Percentiles rank a stretch among this genome's conserved stretches.
These are phyloP conservation scores for Mucor racemosus DNA, from an alignment of 371 early-diverging fungal genomes.

Conservation along the genomic window DNA sequence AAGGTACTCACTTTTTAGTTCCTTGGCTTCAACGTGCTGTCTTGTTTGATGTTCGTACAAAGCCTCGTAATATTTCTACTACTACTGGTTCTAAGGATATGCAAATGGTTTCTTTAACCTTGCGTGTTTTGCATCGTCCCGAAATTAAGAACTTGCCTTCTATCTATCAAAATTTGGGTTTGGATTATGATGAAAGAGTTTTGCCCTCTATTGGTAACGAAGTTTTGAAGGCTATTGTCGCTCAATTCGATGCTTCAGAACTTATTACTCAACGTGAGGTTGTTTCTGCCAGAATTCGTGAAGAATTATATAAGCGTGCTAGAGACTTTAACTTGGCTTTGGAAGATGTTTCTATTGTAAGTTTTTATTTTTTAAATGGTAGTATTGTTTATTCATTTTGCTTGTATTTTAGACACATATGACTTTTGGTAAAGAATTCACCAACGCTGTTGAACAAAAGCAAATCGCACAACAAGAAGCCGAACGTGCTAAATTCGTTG, in stretches of 20 bases:
- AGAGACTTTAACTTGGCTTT: constrained; percentile 93
- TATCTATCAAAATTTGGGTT: constrained; percentile 92
- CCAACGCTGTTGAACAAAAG: constrained; percentile 88
- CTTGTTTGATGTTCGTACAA: constrained; percentile 87
- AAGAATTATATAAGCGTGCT: constrained; percentile 93
- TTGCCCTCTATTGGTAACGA: constrained; percentile 99
- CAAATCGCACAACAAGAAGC: constrained; percentile 97
- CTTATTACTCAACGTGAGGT: constrained; percentile 98
- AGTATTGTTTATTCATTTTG: not conserved
- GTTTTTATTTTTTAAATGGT: constrained; percentile 11
- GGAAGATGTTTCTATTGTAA: constrained; percentile 97
- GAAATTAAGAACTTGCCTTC: constrained; percentile 75
- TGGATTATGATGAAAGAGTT: constrained; percentile 97
- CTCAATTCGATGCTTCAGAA: constrained; percentile 97
- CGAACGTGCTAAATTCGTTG: constrained; percentile 94
- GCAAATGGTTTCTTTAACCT: constrained; percentile 92
- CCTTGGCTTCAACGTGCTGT: constrained; percentile 91
- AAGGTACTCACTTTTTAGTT: constrained; percentile 97
- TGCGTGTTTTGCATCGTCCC: constrained; percentile 95
- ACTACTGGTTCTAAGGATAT: constrained; percentile 90
- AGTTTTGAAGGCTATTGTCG: constrained; percentile 97
- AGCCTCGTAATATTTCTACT: constrained; percentile 96
- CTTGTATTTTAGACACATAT: constrained; percentile 80
- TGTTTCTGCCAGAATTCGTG: constrained; percentile 93
- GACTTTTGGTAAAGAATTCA: constrained; percentile 98